These are phyloP conservation scores for Diaporthe sp. DNA, from an alignment of 2,329 filamentous ascomycete genomes.

Conservation along the genomic window DNA sequence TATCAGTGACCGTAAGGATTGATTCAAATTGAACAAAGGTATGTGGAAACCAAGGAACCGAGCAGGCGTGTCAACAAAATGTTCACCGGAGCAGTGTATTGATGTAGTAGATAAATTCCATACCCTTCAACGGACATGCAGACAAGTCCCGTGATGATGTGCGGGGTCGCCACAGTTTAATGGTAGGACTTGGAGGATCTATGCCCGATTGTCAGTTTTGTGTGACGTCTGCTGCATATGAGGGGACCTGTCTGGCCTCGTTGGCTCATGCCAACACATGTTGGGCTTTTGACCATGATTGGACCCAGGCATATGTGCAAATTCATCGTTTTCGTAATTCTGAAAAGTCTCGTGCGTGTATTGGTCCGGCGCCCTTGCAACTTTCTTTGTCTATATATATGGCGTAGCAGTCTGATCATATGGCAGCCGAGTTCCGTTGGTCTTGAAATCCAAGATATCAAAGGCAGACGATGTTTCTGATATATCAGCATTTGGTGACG, in stretches of 20 bases:
- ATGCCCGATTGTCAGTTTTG: not conserved
- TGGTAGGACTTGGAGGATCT: not conserved
- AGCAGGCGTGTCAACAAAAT: not conserved
- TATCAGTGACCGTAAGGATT: not conserved
- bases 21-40: too few relatives aligned
- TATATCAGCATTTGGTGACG: too few relatives aligned
- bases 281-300: not conserved
- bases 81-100: not conserved
- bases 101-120: not conserved
- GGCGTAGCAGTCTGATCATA: too few relatives aligned
- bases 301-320: too few relatives aligned
- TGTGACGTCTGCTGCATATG: not conserved
- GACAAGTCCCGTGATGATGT: not conserved
- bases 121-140: not conserved
- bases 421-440: too few relatives aligned
- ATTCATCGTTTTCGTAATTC: too few relatives aligned
- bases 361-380: too few relatives aligned
- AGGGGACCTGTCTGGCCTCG: not conserved
- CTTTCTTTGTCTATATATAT: too few relatives aligned
- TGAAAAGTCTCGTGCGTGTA: too few relatives aligned
- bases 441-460: too few relatives aligned
- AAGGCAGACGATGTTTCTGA: too few relatives aligned
- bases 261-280: not conserved
- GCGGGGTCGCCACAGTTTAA: not conserved
- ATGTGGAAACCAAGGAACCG: too few relatives aligned